Evolutionary conservation across 192 early-diverging fungal species (phyloP), one percentile per base, ranked within the genome.

Genomic region (Podila epicladia): DNA sequence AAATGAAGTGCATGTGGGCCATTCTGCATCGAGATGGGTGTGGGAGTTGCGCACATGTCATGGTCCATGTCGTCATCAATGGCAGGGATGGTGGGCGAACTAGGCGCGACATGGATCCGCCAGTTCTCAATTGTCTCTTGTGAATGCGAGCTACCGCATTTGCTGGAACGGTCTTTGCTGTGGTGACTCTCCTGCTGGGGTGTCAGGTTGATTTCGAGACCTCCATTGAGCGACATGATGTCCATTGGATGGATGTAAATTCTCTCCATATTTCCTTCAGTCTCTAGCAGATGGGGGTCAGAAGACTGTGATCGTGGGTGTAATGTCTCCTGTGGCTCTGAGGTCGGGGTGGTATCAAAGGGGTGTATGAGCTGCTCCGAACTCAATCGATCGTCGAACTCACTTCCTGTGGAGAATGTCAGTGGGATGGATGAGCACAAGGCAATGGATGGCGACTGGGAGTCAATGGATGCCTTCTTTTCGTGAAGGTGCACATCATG

Each of bases 71-170:
- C 69, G 31, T 33, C 37, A n/a, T 72, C 59, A 8, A 79, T 50
- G 17, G 49, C 55, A 1, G 69, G 65, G 15, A 68, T 72, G 2
- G 48, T 26, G 19, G 77, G 77, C 26, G 77, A 69, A 26, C 71
- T 80, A 2, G 77, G 77, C 12, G 51, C 66, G 11, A 80, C 71
- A 41, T 69, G 70, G 45, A 69, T 73, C 29, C 77, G 64, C 77
- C 77, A 80, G 6, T 80, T 73, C 12, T 80, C 77, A 17, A 80
- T 80, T 4, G 71, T 73, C 13, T 73, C 71, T 35, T 73, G 77
- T 29, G 77, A 80, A 20, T 73, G 48, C 4, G 49, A 24, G 38
- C 76, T 72, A 0, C 62, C 65, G 48, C 69, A 73, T 41, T 67
- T 59, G 64, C 65, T 72, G 13, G 55, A n/a, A 20, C 32, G 20